phyloP scores from a whole-genome alignment of 2,329 filamentous ascomycete species.

The Geosmithia putterillii region DNA sequence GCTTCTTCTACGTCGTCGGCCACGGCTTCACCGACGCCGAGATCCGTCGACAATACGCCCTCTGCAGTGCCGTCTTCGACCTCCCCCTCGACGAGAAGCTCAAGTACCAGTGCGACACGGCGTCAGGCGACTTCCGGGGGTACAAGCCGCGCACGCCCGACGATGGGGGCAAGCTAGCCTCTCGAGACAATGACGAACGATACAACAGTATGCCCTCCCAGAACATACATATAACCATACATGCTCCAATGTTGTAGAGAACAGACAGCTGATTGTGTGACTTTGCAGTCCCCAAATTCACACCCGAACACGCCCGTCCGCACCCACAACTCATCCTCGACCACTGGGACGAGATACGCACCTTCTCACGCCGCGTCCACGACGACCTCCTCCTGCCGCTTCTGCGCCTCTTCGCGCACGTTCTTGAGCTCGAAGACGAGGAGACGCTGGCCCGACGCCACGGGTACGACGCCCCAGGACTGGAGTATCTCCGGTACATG shows the following conservation, averaged over 20 bases:
- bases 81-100: conserved; percentile 1
- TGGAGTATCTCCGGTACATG: background rate
- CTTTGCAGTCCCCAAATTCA: background rate
- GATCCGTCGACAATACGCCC: conserved; percentile 1
- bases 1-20: background rate
- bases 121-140: background rate
- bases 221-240: too few relatives aligned
- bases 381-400: background rate
- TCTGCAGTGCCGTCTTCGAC: background rate
- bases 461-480: background rate
- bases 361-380: background rate
- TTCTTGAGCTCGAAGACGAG: background rate
- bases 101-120: background rate
- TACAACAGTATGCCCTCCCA: background rate
- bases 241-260: too few relatives aligned
- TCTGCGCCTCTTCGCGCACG: background rate
- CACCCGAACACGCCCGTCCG: background rate
- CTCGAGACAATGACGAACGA: background rate
- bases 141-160: background rate
- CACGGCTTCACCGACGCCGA: background rate
- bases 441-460: background rate
- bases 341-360: background rate
- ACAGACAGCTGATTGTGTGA: background rate
- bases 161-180: background rate
- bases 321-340: background rate